These are phyloP conservation scores for Ehretia macrophylla DNA, from an alignment of 257 asterid species.

Conservation along the genomic window DNA sequence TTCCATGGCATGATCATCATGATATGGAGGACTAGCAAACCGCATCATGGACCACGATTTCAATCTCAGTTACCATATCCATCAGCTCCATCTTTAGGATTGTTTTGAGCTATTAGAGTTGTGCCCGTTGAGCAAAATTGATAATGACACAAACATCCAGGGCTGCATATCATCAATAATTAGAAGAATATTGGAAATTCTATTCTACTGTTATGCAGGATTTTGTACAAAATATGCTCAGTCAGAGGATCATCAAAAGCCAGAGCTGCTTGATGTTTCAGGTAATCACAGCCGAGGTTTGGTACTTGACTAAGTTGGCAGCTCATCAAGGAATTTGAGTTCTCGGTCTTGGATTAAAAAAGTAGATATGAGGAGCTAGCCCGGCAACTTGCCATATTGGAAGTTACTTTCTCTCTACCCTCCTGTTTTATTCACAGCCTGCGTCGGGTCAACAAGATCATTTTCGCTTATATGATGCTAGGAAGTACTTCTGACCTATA, in stretches of 20 bases:
- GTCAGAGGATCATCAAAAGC: constrained; percentile 10
- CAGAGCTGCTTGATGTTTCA: constrained; percentile 21
- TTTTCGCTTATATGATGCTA: too few relatives aligned
- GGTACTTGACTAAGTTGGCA: too few relatives aligned
- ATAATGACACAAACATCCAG: constrained; percentile 15
- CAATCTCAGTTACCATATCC: constrained; percentile 2
- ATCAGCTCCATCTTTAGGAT: constrained; percentile 16
- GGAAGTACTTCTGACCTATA: too few relatives aligned
- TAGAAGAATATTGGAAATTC: constrained; percentile 24
- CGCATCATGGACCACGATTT: constrained; percentile 14
- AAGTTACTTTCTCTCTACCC: too few relatives aligned
- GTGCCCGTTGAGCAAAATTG: constrained; percentile 10
- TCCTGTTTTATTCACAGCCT: too few relatives aligned
- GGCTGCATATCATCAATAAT: constrained; percentile 19
- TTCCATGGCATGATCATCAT: constrained; percentile 24
- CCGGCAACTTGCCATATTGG: too few relatives aligned
- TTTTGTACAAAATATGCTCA: constrained; percentile 7
- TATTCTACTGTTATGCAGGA: constrained; percentile 33
- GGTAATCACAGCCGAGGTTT: neutral
- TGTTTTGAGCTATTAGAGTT: constrained; percentile 5
- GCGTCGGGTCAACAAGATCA: too few relatives aligned
- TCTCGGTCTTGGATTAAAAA: too few relatives aligned
- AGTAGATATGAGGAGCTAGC: too few relatives aligned
- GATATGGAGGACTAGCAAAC: constrained; percentile 6
- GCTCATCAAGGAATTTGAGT: too few relatives aligned